Conservation (phyloP, 805 yeast species). For the Myxozyma geophila region DNA sequence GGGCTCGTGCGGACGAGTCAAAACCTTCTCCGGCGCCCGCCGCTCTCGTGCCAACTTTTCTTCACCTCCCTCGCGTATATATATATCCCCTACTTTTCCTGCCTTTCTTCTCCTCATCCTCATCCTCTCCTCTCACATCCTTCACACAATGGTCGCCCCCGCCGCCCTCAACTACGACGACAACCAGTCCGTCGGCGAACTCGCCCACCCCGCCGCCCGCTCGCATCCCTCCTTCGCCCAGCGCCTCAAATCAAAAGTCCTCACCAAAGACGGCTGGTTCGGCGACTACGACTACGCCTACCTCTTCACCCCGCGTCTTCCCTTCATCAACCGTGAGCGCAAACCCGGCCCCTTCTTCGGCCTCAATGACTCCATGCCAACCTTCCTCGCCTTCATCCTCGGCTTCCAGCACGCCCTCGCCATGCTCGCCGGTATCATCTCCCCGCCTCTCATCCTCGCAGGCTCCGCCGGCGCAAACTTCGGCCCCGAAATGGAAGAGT, state of each 20-base stretch:
- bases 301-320: constrained; percentile 79
- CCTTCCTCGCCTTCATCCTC: constrained; percentile 72
- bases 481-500: constrained; percentile 55
- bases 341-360: constrained; percentile 81
- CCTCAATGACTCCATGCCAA: constrained; percentile 76
- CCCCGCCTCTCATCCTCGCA: constrained; percentile 81
- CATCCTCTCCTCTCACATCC: constrained; percentile 3
- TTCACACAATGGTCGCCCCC: constrained; percentile 13
- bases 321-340: constrained; percentile 57
- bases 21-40: neutral
- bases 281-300: constrained; percentile 86
- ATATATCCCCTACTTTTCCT: neutral
- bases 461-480: constrained; percentile 60
- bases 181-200: constrained; percentile 15
- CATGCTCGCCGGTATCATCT: constrained; percentile 88
- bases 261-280: constrained; percentile 63
- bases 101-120: neutral
- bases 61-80: neutral
- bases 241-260: constrained; percentile 7
- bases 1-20: constrained; percentile 11
- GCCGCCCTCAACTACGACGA: constrained; percentile 27
- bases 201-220: constrained; percentile 18
- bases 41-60: neutral
- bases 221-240: constrained; percentile 10
- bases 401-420: constrained; percentile 89